Conservation (phyloP, 2,329 filamentous ascomycete genomes). For the Botryotinia globosa region DNA sequence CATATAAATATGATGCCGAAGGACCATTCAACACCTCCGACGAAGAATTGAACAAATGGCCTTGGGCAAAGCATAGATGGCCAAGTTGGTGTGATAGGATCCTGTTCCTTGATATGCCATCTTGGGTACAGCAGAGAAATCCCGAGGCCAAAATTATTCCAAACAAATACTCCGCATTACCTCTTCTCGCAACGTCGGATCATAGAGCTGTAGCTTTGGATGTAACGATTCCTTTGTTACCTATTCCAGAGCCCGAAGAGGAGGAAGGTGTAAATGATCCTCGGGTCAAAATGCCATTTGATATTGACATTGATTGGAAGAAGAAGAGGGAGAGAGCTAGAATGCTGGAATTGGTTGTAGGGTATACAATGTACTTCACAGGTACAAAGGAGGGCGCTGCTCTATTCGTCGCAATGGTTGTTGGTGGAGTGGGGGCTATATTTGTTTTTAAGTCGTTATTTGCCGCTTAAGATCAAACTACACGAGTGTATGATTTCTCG, state of each 20-base stretch:
- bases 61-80: constrained; percentile 79
- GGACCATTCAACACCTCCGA: constrained; percentile 43
- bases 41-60: constrained; percentile 53
- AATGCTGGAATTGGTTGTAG: constrained; percentile 57
- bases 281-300: constrained; percentile 51
- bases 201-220: constrained; percentile 81
- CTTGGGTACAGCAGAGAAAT: constrained; percentile 45
- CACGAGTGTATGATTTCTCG: not conserved
- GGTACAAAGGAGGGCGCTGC: constrained; percentile 37
- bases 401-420: constrained; percentile 33
- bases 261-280: constrained; percentile 39
- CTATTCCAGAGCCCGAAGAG: constrained; percentile 40
- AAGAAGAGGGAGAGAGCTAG: constrained; percentile 52
- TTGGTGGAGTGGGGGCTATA: constrained; percentile 35
- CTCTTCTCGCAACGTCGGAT: constrained; percentile 78
- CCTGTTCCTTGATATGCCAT: constrained; percentile 66
- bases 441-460: constrained; percentile 30
- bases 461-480: not conserved
- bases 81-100: constrained; percentile 94
- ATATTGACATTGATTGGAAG: constrained; percentile 56
- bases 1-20: constrained; percentile 77
- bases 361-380: constrained; percentile 48
- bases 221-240: constrained; percentile 58
- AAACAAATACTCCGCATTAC: constrained; percentile 68
- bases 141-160: constrained; percentile 51